Base-by-base conservation (phyloP, 352 stramenopile genomes). In the Blastocystis sp. region DNA sequence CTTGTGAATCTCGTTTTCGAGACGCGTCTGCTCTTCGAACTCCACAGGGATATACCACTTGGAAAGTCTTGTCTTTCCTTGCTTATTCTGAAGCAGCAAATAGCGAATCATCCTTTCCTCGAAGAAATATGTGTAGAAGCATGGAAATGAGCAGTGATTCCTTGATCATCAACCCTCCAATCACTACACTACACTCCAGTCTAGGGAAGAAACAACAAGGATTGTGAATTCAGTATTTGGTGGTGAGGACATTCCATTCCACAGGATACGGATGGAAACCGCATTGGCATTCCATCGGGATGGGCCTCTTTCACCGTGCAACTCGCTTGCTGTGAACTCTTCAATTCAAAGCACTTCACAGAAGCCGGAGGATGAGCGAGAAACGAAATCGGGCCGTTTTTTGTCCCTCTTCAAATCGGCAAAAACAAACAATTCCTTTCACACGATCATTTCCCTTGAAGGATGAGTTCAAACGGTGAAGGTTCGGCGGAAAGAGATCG, bases 1-100 rank as follows among this genome's bases (percentile, higher is more conserved):
- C 19, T 93, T 91, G 89, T 96, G 93, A 88, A 97, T 95, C 88
- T 97, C 94, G 65, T 91, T 89, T 90, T 97, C 94, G 14, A 97
- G 91, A 4, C 92, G 92, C 65, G 91, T 78, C 88, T 92, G 91
- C 53, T 93, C 91, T 38, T 89, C 88, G 65, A 93, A 91, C 56
- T 95, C 93, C 65, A 94, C 91, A 34, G 93, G 91, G 76, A 94
- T 92, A 90, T 98, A 99, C 95, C 95, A 99, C 93, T 99, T 99
- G 78, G 96, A 98, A 52, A 99, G 90, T 11, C 97, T 92, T n/a
- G 96, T 99, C 91, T 98, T 98, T 48, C 97, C 97, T 92, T 98
- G 96, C 14, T 95, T 93, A 91, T 98, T 99, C 93, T 98, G 96
- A 65, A 99, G 92, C 80, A 99, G 90, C 87, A 99, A 97, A 91